A percentile compares a stretch with the other conserved stretches of the same genome.
Evolutionary conservation across 2,329 filamentous ascomycete species (phyloP).

Genomic region (Neopestalotiopsis rosae): DNA sequence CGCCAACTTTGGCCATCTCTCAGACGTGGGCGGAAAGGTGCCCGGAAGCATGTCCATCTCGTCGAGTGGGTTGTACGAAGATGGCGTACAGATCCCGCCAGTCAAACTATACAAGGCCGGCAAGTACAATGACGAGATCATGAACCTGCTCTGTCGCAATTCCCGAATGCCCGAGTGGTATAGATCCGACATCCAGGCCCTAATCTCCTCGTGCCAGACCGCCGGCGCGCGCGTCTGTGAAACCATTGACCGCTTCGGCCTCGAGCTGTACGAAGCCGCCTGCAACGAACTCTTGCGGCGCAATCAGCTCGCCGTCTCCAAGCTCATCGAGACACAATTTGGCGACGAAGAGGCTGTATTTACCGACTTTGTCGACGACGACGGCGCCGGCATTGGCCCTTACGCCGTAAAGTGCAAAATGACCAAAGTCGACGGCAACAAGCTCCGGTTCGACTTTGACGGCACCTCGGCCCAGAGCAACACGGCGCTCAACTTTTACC

Average conservation of each 20-base stretch:
- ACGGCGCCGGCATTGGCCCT: constrained; percentile 49
- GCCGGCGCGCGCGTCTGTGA: constrained; percentile 50
- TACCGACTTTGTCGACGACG: constrained; percentile 55
- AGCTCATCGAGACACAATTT: constrained; percentile 51
- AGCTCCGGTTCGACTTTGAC: constrained; percentile 52
- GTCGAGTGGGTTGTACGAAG: constrained; percentile 51
- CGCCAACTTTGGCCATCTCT: constrained; percentile 56
- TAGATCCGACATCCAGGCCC: constrained; percentile 50
- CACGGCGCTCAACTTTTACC: constrained; percentile 53
- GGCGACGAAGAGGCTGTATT: constrained; percentile 46
- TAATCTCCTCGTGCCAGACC: constrained; percentile 51
- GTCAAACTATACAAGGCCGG: constrained; percentile 52
- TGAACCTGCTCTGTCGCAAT: constrained; percentile 52
- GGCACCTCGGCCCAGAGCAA: constrained; percentile 53
- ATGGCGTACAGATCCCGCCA: constrained; percentile 54
- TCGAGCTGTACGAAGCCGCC: constrained; percentile 49
- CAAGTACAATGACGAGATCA: constrained; percentile 47
- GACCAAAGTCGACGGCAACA: constrained; percentile 44
- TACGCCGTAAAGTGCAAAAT: constrained; percentile 53
- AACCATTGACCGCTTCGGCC: constrained; percentile 48
- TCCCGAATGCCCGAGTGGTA: constrained; percentile 55
- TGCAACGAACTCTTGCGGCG: constrained; percentile 49
- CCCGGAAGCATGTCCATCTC: constrained; percentile 57
- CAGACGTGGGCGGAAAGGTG: constrained; percentile 50
- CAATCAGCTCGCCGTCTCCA: constrained; percentile 48